Evolutionary conservation across 2,329 filamentous ascomycete genomes (phyloP).

Genomic region (Neophaeococcomyces aloes): DNA sequence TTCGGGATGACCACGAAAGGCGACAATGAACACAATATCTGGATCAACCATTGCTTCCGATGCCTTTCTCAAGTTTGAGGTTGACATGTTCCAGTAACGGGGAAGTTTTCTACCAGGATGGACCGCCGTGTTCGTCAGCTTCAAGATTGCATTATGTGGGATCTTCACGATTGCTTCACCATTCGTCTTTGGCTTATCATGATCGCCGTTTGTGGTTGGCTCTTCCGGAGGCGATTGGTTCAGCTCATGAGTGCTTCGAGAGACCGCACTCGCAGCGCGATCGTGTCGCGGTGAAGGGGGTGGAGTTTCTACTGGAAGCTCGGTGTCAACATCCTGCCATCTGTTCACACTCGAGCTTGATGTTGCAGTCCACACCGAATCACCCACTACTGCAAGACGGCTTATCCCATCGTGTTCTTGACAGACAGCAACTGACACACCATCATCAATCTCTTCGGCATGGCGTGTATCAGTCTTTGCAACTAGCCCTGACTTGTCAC

Average conservation of each 20-base stretch:
- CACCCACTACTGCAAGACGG: conserved; percentile 53
- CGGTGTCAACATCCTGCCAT: conserved; percentile 78
- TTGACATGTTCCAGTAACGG: conserved; percentile 31
- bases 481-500: conserved; percentile 83
- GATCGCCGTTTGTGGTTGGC: conserved; percentile 6
- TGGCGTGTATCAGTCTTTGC: conserved; percentile 87
- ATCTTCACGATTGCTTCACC: conserved; percentile 43
- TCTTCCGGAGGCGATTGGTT: conserved; percentile 25
- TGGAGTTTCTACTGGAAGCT: conserved; percentile 50
- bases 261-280: conserved; percentile 37
- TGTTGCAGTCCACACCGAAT: conserved; percentile 82
- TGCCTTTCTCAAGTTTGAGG: conserved; percentile 40
- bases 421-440: conserved; percentile 77
- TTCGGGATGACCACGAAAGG: conserved; percentile 57
- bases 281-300: conserved; percentile 47
- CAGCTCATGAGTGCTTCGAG: conserved; percentile 16
- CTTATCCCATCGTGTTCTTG: conserved; percentile 71
- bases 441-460: conserved; percentile 69
- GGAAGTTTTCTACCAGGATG: conserved; percentile 49
- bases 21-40: conserved; percentile 42
- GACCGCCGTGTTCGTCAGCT: conserved; percentile 71
- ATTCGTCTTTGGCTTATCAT: conserved; percentile 17
- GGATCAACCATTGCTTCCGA: conserved; percentile 45
- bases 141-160: conserved; percentile 64
- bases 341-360: conserved; percentile 85